Evolutionary conservation across 305 asterid genomes (phyloP).

Genomic region (Fraxinus latifolia): DNA sequence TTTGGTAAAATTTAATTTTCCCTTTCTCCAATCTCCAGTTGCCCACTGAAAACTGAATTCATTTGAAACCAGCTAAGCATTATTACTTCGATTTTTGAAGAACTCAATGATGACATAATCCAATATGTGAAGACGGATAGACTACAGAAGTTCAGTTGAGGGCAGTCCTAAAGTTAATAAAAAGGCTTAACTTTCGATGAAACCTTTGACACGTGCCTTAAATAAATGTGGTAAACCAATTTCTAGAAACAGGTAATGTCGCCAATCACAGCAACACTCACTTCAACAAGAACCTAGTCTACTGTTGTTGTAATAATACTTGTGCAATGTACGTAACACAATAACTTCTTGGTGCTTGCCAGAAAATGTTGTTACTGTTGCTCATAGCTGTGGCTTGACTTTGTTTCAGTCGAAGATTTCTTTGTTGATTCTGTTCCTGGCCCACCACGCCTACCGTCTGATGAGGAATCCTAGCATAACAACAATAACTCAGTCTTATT

Average conservation of each 20-base stretch:
- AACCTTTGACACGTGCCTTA: background rate
- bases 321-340: background rate
- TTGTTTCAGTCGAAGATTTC: constrained; percentile 83
- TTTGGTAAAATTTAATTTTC: background rate
- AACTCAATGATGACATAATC: background rate
- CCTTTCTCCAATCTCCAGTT: background rate
- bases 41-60: background rate
- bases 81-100: background rate
- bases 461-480: constrained; percentile 63
- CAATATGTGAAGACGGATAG: background rate
- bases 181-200: background rate
- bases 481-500: background rate
- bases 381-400: constrained; percentile 18
- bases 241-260: background rate
- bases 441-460: constrained; percentile 59
- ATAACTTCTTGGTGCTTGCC: background rate
- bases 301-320: background rate
- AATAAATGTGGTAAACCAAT: background rate
- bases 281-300: background rate
- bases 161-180: background rate
- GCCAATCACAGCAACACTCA: background rate
- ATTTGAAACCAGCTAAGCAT: background rate
- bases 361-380: background rate
- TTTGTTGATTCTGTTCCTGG: constrained; percentile 78
- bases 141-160: background rate